phyloP scores from a whole-genome alignment of 2,329 filamentous ascomycete genomes.

The Ophiostoma populinum region DNA sequence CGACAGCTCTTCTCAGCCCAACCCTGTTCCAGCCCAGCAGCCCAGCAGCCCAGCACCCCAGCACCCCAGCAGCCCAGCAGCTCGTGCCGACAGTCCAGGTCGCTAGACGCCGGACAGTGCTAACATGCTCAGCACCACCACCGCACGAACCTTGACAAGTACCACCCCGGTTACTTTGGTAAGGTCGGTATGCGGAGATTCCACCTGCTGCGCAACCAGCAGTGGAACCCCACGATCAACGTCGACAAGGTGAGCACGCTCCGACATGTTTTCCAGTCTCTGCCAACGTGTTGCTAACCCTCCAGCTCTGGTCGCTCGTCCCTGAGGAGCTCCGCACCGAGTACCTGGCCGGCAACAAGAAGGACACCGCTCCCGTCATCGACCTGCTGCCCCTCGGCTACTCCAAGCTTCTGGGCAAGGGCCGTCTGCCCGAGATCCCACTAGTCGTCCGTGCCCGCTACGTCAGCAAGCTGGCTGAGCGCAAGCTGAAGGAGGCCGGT shows the following conservation, averaged over 20 bases:
- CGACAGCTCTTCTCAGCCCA: no score
- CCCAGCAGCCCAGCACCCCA: no score
- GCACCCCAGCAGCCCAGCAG: background rate
- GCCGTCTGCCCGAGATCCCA: conserved; percentile 81
- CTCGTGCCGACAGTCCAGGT: no score
- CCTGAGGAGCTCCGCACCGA: conserved; percentile 83
- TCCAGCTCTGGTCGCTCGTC: conserved; percentile 83
- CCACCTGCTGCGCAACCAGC: conserved; percentile 89
- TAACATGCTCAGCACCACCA: conserved; percentile 55
- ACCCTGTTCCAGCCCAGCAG: no score
- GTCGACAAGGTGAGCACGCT: conserved; percentile 65
- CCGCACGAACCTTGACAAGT: conserved; percentile 70
- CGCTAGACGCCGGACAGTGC: no score
- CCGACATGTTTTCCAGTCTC: background rate
- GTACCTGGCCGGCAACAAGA: conserved; percentile 64
- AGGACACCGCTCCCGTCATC: conserved; percentile 90
- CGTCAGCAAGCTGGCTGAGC: conserved; percentile 90
- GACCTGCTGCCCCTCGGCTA: conserved; percentile 95
- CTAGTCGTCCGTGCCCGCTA: conserved; percentile 89
- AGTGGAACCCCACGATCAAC: conserved; percentile 99
- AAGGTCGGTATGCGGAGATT: conserved; percentile 94
- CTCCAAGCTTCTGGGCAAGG: conserved; percentile 98
- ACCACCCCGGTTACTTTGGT: conserved; percentile 98
- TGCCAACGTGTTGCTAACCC: background rate
- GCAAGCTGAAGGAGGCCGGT: conserved; percentile 97